Conservation (phyloP, 768 basidiomycete genomes). For the Arthromyces matolae region DNA sequence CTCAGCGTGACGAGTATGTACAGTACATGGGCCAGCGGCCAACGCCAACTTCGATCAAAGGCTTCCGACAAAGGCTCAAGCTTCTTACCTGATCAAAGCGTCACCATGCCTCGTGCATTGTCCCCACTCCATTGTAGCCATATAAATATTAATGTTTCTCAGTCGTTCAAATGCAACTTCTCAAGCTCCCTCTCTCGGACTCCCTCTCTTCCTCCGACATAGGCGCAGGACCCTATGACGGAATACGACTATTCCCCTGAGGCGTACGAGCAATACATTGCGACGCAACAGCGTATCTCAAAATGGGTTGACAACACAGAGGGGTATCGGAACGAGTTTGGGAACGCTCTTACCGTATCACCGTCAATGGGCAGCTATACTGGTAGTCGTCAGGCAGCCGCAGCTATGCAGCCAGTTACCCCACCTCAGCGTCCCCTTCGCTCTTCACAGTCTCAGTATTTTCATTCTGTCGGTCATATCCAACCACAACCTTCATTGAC, state of each 20-base stretch:
- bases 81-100: slow-evolving; percentile 9
- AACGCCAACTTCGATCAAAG: too few relatives aligned
- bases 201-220: too few relatives aligned
- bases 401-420: not conserved
- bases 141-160: slow-evolving; percentile 11
- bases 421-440: not conserved
- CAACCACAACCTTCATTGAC: not conserved
- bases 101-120: slow-evolving; percentile 9
- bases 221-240: slow-evolving; percentile 42
- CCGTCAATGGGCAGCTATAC: not conserved
- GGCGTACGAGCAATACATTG: slow-evolving; percentile 45
- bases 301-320: slow-evolving; percentile 51
- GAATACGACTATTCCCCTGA: slow-evolving; percentile 62
- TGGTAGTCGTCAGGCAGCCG: too few relatives aligned
- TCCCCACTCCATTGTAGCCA: not conserved
- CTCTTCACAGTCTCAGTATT: slow-evolving; percentile 8
- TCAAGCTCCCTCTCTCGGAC: too few relatives aligned
- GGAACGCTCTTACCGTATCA: slow-evolving; percentile 12
- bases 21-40: too few relatives aligned
- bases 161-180: not conserved
- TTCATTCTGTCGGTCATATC: not conserved
- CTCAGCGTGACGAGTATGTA: too few relatives aligned
- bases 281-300: slow-evolving; percentile 44
- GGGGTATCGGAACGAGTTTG: slow-evolving; percentile 30
- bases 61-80: slow-evolving; percentile 2